These are phyloP conservation scores for Lepiota venenata DNA, from an alignment of 768 basidiomycete species.

Conservation along the genomic window DNA sequence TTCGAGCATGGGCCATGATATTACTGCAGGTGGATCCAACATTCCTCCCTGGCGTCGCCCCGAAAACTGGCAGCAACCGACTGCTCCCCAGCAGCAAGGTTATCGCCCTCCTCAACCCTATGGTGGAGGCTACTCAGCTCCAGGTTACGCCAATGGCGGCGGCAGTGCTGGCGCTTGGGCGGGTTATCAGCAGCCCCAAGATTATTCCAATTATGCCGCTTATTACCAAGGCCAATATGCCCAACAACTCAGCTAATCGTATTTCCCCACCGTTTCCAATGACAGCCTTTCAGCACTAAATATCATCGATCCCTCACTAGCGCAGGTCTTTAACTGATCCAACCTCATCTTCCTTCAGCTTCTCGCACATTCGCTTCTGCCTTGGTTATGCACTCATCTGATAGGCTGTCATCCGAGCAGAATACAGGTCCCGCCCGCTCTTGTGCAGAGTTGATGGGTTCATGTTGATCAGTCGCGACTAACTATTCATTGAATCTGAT, in stretches of 20 bases:
- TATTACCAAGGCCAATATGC: slow-evolving; percentile 89
- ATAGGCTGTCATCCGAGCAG: slow-evolving; percentile 4
- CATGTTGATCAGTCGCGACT: slow-evolving; percentile 7
- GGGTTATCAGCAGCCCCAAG: slow-evolving; percentile 56
- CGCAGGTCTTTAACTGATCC: slow-evolving; percentile 10
- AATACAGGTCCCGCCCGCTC: not conserved
- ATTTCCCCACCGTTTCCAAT: slow-evolving; percentile 26
- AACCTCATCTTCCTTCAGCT: slow-evolving; percentile 2
- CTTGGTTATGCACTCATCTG: slow-evolving; percentile 2
- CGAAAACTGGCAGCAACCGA: slow-evolving; percentile 74
- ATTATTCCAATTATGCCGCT: slow-evolving; percentile 80
- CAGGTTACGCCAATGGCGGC: slow-evolving; percentile 39
- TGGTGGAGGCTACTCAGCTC: slow-evolving; percentile 23
- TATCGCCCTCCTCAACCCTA: slow-evolving; percentile 73
- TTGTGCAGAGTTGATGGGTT: slow-evolving; percentile 4
- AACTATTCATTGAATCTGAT: slow-evolving; percentile 12
- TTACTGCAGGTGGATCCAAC: slow-evolving; percentile 72
- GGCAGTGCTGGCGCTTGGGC: slow-evolving; percentile 44
- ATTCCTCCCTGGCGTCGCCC: slow-evolving; percentile 91
- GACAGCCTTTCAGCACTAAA: slow-evolving; percentile 40
- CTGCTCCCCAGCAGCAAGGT: slow-evolving; percentile 51
- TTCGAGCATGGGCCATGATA: slow-evolving; percentile 55
- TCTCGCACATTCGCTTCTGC: not conserved
- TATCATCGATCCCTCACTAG: slow-evolving; percentile 14
- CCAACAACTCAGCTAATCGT: slow-evolving; percentile 41